Percentiles rank a stretch among this genome's conserved stretches.
These are phyloP conservation scores for Camellia granthamiana DNA, from an alignment of 148 eudicot species.

Conservation along the genomic window DNA sequence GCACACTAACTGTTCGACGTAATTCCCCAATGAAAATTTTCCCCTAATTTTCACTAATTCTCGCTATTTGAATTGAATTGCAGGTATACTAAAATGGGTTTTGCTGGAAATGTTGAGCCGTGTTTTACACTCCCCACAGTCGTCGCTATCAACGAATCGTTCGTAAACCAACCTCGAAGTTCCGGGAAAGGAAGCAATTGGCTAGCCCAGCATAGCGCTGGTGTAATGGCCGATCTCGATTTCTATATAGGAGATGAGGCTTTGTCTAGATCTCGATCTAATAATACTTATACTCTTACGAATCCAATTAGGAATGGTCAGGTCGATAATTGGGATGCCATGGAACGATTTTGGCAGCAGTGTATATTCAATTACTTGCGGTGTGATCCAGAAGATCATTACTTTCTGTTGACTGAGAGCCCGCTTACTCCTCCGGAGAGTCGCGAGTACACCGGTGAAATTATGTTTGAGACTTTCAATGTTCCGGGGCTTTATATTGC, in stretches of 20 bases:
- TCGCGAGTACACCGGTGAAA: constrained; percentile 94
- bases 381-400: constrained; percentile 98
- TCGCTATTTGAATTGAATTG: constrained; percentile 8
- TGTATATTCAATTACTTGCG: constrained; percentile 93
- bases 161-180: constrained; percentile 64
- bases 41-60: not conserved
- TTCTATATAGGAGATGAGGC: constrained; percentile 92
- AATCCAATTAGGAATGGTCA: constrained; percentile 87
- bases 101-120: constrained; percentile 97
- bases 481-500: constrained; percentile 96
- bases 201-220: constrained; percentile 82
- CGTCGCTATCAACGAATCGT: constrained; percentile 83
- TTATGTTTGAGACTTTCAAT: constrained; percentile 98
- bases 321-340: constrained; percentile 94
- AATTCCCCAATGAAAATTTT: constrained; percentile 7
- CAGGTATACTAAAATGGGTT: constrained; percentile 99
- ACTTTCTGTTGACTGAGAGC: constrained; percentile 89
- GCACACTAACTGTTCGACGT: constrained; percentile 20
- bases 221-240: constrained; percentile 97
- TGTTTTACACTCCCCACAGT: constrained; percentile 79
- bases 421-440: constrained; percentile 95
- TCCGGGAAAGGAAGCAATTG: constrained; percentile 64
- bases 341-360: constrained; percentile 99
- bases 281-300: constrained; percentile 64
- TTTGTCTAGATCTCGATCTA: constrained; percentile 73